These are phyloP conservation scores for Striga asiatica DNA, from an alignment of 257 asterid species.

Conservation along the genomic window DNA sequence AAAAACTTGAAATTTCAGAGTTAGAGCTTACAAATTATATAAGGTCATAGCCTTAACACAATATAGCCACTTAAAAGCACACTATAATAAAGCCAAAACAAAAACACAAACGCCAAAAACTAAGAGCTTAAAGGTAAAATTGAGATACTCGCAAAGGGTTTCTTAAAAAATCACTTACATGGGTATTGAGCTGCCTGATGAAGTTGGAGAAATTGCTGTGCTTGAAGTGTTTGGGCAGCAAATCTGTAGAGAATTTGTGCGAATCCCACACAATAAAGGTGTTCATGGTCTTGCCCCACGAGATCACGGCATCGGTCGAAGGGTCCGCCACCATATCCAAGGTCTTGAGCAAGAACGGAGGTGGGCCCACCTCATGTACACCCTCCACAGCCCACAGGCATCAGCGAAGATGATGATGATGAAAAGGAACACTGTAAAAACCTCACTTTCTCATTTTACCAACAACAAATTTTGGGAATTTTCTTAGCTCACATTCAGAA, in stretches of 20 bases:
- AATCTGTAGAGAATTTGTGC: slow-evolving; percentile 50
- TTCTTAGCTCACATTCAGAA: too few relatives aligned
- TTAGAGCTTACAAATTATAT: too few relatives aligned
- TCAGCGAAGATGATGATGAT: slow-evolving; percentile 34
- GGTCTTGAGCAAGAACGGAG: slow-evolving; percentile 75
- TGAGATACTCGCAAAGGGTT: neutral
- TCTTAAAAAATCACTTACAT: slow-evolving; percentile 41
- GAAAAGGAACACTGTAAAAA: too few relatives aligned
- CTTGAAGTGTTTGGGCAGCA: slow-evolving; percentile 82
- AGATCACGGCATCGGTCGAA: slow-evolving; percentile 60
- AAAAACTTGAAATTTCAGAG: too few relatives aligned
- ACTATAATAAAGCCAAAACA: too few relatives aligned
- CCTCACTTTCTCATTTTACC: too few relatives aligned
- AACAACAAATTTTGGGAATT: too few relatives aligned
- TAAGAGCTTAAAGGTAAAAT: neutral
- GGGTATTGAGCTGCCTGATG: slow-evolving; percentile 93
- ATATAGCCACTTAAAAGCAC: too few relatives aligned
- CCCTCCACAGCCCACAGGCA: slow-evolving; percentile 94
- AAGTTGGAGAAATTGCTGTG: slow-evolving; percentile 91
- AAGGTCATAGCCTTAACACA: too few relatives aligned
- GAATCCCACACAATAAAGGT: slow-evolving; percentile 92
- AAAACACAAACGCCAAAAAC: neutral
- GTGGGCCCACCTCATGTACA: slow-evolving; percentile 70
- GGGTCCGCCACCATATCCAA: slow-evolving; percentile 92
- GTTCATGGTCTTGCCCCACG: slow-evolving; percentile 69